A percentile compares a stretch with the other conserved stretches of the same genome.
These are phyloP conservation scores for Fusarium sp. DNA, from an alignment of 2,329 filamentous ascomycete genomes.

Conservation along the genomic window DNA sequence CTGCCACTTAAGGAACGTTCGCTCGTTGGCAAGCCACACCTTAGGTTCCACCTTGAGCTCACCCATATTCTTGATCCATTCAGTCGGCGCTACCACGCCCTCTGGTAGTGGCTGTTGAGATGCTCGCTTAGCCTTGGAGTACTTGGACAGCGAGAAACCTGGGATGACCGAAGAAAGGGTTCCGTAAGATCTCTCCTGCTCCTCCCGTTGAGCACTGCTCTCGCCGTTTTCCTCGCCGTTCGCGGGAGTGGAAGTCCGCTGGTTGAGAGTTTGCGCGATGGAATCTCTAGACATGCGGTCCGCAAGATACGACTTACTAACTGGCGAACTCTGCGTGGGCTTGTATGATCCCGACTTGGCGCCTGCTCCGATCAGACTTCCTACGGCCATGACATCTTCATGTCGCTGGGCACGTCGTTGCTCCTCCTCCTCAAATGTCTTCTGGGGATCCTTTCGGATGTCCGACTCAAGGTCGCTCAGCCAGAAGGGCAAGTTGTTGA, in stretches of 20 bases:
- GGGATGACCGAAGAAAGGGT: slow-evolving; percentile 82
- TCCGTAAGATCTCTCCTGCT: slow-evolving; percentile 62
- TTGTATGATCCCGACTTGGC: slow-evolving; percentile 69
- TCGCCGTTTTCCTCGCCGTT: slow-evolving; percentile 57
- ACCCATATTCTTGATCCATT: slow-evolving; percentile 95
- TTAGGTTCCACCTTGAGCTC: slow-evolving; percentile 95
- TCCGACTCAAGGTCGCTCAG: slow-evolving; percentile 91
- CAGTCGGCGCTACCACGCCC: slow-evolving; percentile 86
- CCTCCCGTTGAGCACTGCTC: slow-evolving; percentile 56
- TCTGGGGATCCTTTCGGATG: slow-evolving; percentile 92
- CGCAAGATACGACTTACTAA: slow-evolving; percentile 75
- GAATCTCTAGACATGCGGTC: slow-evolving; percentile 65
- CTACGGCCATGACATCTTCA: slow-evolving; percentile 90
- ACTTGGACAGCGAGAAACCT: slow-evolving; percentile 85
- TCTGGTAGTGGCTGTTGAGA: slow-evolving; percentile 75
- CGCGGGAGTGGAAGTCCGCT: slow-evolving; percentile 43
- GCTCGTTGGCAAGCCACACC: slow-evolving; percentile 98
- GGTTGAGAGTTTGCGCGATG: slow-evolving; percentile 50
- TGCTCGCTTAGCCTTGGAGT: slow-evolving; percentile 72
- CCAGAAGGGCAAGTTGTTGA: slow-evolving; percentile 98
- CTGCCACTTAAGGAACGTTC: slow-evolving; percentile 99
- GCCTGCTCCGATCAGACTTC: slow-evolving; percentile 84
- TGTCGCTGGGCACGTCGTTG: slow-evolving; percentile 84
- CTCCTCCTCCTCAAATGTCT: slow-evolving; percentile 92
- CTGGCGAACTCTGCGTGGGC: slow-evolving; percentile 75